A percentile compares a stretch with the other conserved stretches of the same genome.
Evolutionary conservation across 1,284 basidiomycete genomes (phyloP).

Genomic region (Acaromyces ingoldii): DNA sequence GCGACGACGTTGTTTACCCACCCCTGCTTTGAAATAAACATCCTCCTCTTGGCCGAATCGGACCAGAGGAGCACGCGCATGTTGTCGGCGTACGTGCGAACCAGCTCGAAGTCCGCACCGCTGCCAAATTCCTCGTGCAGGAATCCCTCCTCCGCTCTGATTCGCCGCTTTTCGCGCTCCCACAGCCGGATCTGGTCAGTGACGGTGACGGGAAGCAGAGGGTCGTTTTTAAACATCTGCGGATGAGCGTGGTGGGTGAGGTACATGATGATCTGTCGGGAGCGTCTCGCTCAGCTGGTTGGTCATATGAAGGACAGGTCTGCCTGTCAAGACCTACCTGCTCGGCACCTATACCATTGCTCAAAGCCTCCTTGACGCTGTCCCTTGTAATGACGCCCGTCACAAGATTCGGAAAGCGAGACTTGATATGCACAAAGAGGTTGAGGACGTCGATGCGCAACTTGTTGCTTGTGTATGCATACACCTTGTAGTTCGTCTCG

Average conservation of each 20-base stretch:
- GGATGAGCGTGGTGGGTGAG: slow-evolving; percentile 90
- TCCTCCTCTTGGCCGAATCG: slow-evolving; percentile 67
- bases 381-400: slow-evolving; percentile 91
- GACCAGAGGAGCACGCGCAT: slow-evolving; percentile 73
- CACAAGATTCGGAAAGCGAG: slow-evolving; percentile 91
- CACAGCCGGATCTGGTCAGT: slow-evolving; percentile 97
- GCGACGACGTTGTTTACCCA: no score
- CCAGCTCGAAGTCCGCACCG: slow-evolving; percentile 77
- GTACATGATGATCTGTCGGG: slow-evolving; percentile 95
- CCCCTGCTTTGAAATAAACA: slow-evolving; percentile 78
- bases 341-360: slow-evolving; percentile 91
- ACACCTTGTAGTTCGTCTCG: slow-evolving; percentile 96
- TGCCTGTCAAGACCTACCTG: slow-evolving; percentile 62
- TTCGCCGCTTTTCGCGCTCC: slow-evolving; percentile 91
- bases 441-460: slow-evolving; percentile 94
- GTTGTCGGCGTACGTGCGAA: slow-evolving; percentile 76
- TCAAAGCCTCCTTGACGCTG: slow-evolving; percentile 86
- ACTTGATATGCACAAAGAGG: slow-evolving; percentile 84
- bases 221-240: slow-evolving; percentile 93
- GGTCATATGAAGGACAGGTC: not conserved
- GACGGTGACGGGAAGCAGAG: slow-evolving; percentile 85
- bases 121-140: slow-evolving; percentile 83
- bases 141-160: slow-evolving; percentile 59
- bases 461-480: slow-evolving; percentile 96
- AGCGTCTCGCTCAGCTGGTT: slow-evolving; percentile 11